A percentile compares a stretch with the other conserved stretches of the same genome.
Conservation (phyloP, 2,329 filamentous ascomycete species). For the Clonostachys rosea region DNA sequence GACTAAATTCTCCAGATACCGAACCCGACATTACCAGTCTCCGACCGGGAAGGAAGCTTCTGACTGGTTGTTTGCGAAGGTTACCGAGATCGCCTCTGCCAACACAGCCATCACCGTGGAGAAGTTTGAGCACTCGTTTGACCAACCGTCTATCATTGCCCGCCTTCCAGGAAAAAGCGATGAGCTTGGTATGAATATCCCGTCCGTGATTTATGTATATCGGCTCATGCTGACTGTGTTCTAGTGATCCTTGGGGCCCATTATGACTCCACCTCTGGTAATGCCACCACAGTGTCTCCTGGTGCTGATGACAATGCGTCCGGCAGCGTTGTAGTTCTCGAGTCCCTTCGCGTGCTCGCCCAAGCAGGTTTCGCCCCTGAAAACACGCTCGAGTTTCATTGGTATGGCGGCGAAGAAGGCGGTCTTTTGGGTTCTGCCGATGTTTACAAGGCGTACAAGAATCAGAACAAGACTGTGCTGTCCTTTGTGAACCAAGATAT, state of each 20-base stretch:
- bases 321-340: slow-evolving; percentile 39
- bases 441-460: slow-evolving; percentile 34
- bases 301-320: slow-evolving; percentile 46
- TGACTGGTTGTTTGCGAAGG: slow-evolving; percentile 34
- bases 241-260: slow-evolving; percentile 36
- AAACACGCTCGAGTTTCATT: slow-evolving; percentile 48
- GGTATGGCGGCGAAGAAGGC: slow-evolving; percentile 43
- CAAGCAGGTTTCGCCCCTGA: slow-evolving; percentile 27
- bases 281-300: slow-evolving; percentile 28
- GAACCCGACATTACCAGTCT: slow-evolving; percentile 35
- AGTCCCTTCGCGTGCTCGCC: slow-evolving; percentile 41
- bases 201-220: neutral
- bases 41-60: slow-evolving; percentile 31
- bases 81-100: slow-evolving; percentile 24
- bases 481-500: slow-evolving; percentile 46
- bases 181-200: slow-evolving; percentile 15
- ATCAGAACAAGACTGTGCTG: slow-evolving; percentile 29
- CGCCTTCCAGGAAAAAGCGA: slow-evolving; percentile 35
- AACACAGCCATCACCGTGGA: slow-evolving; percentile 35
- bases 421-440: slow-evolving; percentile 40
- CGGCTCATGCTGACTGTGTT: neutral
- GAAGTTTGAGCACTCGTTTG: slow-evolving; percentile 34
- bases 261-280: slow-evolving; percentile 37
- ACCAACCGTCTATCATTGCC: slow-evolving; percentile 42
- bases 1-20: slow-evolving; percentile 20